Evolutionary conservation across 495 filamentous ascomycete species (phyloP).

Genomic region (Astrothelium macrocarpum): DNA sequence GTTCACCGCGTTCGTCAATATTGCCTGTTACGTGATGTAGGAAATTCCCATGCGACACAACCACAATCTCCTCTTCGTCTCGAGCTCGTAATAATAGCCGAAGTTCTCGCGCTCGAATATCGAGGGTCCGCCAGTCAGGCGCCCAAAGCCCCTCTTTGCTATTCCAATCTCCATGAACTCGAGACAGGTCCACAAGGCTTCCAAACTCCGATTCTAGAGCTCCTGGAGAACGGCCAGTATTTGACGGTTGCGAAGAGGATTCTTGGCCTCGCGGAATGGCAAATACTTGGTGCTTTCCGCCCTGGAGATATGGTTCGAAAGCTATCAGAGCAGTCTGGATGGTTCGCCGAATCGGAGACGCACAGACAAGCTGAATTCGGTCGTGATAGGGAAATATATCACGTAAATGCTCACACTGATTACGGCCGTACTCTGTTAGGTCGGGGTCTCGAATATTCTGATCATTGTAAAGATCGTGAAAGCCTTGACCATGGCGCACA

Average conservation of each 20-base stretch:
- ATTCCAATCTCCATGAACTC: neutral
- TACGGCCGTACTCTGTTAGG: neutral
- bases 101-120: neutral
- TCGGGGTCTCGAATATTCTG: slow-evolving; percentile 4
- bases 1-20: neutral
- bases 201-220: neutral
- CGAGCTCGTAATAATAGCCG: neutral
- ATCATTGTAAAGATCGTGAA: neutral
- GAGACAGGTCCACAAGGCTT: neutral
- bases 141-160: neutral
- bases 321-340: neutral
- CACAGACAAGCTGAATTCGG: neutral
- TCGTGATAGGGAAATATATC: slow-evolving; percentile 4
- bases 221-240: neutral
- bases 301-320: neutral
- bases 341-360: neutral
- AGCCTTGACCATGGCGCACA: slow-evolving; percentile 3
- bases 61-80: neutral
- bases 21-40: slow-evolving; percentile 2
- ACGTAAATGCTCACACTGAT: neutral
- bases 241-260: neutral
- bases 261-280: neutral
- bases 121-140: neutral
- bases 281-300: neutral
- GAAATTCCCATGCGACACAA: slow-evolving; percentile 1